Evolutionary conservation across 2,329 filamentous ascomycete genomes (phyloP).

Genomic region (Alternaria sp.): DNA sequence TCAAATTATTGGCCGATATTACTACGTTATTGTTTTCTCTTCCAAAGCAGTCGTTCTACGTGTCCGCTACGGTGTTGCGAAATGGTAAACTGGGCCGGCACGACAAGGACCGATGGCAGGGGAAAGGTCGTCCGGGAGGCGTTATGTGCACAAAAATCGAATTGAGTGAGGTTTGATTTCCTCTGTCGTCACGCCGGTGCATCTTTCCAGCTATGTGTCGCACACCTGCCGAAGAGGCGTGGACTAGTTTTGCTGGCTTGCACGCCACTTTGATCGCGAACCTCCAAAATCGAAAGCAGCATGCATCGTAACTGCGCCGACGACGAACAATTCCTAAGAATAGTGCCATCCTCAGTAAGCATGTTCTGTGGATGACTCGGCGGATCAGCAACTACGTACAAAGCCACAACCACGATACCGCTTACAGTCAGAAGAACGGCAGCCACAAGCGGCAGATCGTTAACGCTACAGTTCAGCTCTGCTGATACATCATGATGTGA

Average conservation of each 20-base stretch:
- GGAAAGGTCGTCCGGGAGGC: too few species aligned
- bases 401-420: slow-evolving; percentile 24
- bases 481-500: slow-evolving; percentile 3
- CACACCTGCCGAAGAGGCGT: not conserved
- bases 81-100: too few species aligned
- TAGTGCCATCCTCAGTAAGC: slow-evolving; percentile 7
- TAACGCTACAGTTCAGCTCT: slow-evolving; percentile 23
- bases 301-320: not conserved
- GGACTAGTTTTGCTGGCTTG: not conserved
- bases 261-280: not conserved
- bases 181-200: not conserved
- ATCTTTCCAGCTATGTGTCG: not conserved
- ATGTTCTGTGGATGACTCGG: not conserved
- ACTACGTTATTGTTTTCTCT: too few species aligned
- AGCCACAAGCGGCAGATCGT: slow-evolving; percentile 26
- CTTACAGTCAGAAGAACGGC: slow-evolving; percentile 17
- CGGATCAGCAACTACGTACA: slow-evolving; percentile 16
- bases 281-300: not conserved
- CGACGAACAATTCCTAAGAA: not conserved
- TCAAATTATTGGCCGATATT: too few species aligned
- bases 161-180: too few species aligned
- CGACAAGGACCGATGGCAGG: too few species aligned
- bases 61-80: too few species aligned
- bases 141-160: too few species aligned
- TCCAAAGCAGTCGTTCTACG: too few species aligned